These are phyloP conservation scores for Lenwebbia sp. DNA, from an alignment of 345 rosid genomes.

Conservation along the genomic window DNA sequence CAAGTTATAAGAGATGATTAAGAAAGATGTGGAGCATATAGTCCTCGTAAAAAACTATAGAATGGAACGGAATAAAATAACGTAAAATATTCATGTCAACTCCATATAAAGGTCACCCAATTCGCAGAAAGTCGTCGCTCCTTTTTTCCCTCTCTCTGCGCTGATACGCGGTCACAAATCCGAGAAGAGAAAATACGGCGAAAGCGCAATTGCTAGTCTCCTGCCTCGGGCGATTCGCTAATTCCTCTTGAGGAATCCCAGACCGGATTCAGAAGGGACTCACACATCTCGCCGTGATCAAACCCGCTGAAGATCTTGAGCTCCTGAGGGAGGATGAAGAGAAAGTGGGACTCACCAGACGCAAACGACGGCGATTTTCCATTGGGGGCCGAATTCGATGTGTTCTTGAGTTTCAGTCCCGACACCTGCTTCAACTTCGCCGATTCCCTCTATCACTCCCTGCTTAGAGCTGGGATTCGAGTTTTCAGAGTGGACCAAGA, in stretches of 20 bases:
- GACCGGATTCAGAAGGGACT: background rate
- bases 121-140: background rate
- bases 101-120: no score
- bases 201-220: background rate
- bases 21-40: background rate
- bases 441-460: background rate
- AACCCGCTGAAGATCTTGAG: background rate
- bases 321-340: background rate
- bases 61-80: background rate
- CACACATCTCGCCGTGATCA: background rate
- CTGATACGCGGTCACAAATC: accelerated
- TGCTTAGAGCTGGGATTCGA: background rate
- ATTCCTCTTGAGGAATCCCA: background rate
- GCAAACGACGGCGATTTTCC: background rate
- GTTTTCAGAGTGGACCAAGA: background rate
- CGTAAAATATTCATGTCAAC: background rate
- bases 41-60: background rate
- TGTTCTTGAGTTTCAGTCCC: background rate
- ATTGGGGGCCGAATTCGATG: background rate
- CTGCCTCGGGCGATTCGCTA: background rate
- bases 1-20: background rate
- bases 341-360: background rate
- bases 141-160: background rate
- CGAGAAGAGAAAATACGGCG: background rate
- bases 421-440: background rate